Evolutionary conservation across 257 asterid genomes (phyloP), one percentile per base, ranked within the genome.

Genomic region (Euphrasia confusa): DNA sequence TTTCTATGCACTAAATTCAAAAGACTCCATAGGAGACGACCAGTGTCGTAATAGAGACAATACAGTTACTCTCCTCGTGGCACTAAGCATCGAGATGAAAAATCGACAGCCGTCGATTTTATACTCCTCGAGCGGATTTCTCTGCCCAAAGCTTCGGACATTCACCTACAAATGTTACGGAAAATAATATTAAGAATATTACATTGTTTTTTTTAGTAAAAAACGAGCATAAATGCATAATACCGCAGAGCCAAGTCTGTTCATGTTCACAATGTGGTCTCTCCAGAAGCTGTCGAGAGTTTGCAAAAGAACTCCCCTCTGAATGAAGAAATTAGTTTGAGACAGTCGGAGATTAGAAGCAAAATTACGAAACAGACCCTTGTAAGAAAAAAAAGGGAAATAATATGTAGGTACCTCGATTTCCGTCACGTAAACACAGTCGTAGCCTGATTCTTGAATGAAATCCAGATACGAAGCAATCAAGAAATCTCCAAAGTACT

Each of bases 231-330:
- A 53, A 18, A 53, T 15, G 55, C 8, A n/a, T 37, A 15, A 7
- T 82, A 92, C 99, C 84, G 97, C 93, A 24, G 99, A 93, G 75
- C 82, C 89, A 65, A 93, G 99, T 69, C 84, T 72, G 81, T 93
- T 93, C 99, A 93, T 93, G 85, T 93, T 93, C 72, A 93, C 89
- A 45, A 93, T 95, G 74, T 93, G 99, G 76, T 93, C 99, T 84
- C 96, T 83, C 99, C 99, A 93, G 76, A 89, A 93, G 75, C 88
- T 83, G 82, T 93, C 99, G 44, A 93, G 79, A 65, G 95, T 89
- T 79, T 89, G 90, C 77, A 93, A 80, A 58, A 93, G 81, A 68
- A 93, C 97, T 8, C 83, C 90, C 84, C 89, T 87, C 99, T 89
- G 74, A 66, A 71, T 28, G 60, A 65, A 56, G 39, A 63, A 66